Evolutionary conservation across 345 rosid species (phyloP), one percentile per base, ranked within the genome.

Genomic region (Pseudoturritis turrita): DNA sequence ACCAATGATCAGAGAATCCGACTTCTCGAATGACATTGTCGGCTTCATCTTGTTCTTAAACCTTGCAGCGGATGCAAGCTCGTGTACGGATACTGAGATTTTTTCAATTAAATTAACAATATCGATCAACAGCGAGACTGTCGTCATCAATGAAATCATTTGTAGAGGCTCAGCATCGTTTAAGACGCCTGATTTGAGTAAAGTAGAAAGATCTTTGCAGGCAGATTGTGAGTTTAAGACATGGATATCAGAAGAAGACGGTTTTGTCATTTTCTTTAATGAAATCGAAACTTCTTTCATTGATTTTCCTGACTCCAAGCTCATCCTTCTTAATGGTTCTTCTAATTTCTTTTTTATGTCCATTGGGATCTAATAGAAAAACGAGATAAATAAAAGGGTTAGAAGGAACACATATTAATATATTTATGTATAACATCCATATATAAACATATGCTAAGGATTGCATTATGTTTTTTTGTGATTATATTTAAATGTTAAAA

Each of bases 91-190:
- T 61, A 85, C 87, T 9, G 86, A 81, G 14, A 89, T 77, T 57
- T 76, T 77, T 31, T 89, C 84, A 1, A 77, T 78, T 74, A 79
- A 73, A 1, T 76, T 53, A 14, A 84, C 92, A 37, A 86, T 71
- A 10, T 89, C 91, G 36, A 80, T 80, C 4, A 92, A 77, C 12
- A 87, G 25, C 1, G 92, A 88, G 57, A 88, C 84, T 2, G 81
- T 88, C 0, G 92, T 83, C 18, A 77, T 74, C 53, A 80, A 68
- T 11, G 87, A 80, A 10, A 86, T 62, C 44, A 83, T 49, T 52
- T 81, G 79, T 25, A 78, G 75, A 2, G 86, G 65, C 35, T 84
- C 86, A 33, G 55, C 54, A 54, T 83, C 81, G 9, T 85, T 70
- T 80, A 84, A 76, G 36, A 71, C 28, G 22, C 76, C 64, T 29